Conservation (phyloP, 176 grass and related monocot species). For the Aegilops speltoides region DNA sequence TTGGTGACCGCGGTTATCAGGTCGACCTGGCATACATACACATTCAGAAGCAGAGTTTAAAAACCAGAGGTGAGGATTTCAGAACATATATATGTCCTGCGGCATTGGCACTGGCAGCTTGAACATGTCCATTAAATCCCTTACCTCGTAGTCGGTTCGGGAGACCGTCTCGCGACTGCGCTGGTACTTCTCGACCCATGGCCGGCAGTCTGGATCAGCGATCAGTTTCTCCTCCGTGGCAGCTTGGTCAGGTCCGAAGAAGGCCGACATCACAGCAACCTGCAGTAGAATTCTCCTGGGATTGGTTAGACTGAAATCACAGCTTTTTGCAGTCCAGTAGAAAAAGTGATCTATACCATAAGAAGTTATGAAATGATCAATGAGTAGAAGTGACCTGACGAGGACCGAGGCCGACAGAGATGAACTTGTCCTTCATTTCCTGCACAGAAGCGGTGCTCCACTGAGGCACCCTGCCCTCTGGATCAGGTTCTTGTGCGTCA, state of each 20-base stretch:
- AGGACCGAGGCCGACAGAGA: constrained; percentile 76
- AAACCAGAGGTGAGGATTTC: neutral
- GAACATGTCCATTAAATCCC: neutral
- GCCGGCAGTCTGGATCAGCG: constrained; percentile 68
- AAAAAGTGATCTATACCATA: neutral
- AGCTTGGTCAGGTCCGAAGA: constrained; percentile 82
- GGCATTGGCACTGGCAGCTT: neutral
- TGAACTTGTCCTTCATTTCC: constrained; percentile 91
- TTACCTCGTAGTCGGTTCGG: constrained; percentile 91
- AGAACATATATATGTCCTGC: neutral
- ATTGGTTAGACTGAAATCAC: neutral
- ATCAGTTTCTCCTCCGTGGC: constrained; percentile 66
- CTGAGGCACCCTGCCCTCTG: constrained; percentile 83
- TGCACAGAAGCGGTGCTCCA: constrained; percentile 88
- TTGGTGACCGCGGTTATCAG: constrained; percentile 96
- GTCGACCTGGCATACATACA: constrained; percentile 72
- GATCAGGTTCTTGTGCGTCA: constrained; percentile 69
- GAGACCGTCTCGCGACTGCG: constrained; percentile 92
- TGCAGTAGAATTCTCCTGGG: constrained; percentile 16
- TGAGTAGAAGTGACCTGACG: constrained; percentile 55
- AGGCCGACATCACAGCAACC: constrained; percentile 95
- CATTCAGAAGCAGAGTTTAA: constrained; percentile 4
- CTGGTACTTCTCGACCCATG: constrained; percentile 95
- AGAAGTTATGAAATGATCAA: neutral
- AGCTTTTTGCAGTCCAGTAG: neutral